phyloP scores from a whole-genome alignment of 2,329 filamentous ascomycete genomes.

The Calonectria montana region DNA sequence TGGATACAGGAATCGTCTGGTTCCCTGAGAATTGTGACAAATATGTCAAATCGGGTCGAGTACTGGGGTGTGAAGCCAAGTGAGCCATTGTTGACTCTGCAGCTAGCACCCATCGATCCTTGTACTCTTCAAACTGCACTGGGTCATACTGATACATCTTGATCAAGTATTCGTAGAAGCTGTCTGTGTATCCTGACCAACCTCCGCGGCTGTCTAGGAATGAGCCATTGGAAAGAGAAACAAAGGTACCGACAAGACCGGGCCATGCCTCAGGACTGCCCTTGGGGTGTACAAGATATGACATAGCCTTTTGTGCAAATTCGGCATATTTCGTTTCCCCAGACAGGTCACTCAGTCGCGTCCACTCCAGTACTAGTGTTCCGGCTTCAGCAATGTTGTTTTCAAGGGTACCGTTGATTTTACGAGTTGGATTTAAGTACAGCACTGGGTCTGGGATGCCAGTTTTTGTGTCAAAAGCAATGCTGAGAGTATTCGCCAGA shows the following conservation, averaged over 20 bases:
- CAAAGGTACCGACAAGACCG: background rate
- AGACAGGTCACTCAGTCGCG: background rate
- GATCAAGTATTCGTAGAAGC: slow-evolving; percentile 1
- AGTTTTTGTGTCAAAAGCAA: background rate
- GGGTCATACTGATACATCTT: slow-evolving; percentile 1
- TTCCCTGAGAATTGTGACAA: background rate
- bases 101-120: background rate
- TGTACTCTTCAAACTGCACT: background rate
- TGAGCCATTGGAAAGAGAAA: background rate
- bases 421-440: background rate
- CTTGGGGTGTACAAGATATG: background rate
- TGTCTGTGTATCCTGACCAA: background rate
- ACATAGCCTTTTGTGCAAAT: background rate
- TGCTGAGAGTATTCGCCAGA: background rate
- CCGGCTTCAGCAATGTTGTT: background rate
- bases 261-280: background rate
- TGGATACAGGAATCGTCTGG: background rate
- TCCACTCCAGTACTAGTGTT: background rate
- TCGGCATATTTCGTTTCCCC: background rate
- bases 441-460: background rate
- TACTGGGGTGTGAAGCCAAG: background rate
- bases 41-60: background rate
- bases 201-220: background rate
- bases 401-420: background rate
- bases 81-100: background rate